phyloP scores from a whole-genome alignment of 1,284 basidiomycete genomes.

The Moesziomyces antarcticus region DNA sequence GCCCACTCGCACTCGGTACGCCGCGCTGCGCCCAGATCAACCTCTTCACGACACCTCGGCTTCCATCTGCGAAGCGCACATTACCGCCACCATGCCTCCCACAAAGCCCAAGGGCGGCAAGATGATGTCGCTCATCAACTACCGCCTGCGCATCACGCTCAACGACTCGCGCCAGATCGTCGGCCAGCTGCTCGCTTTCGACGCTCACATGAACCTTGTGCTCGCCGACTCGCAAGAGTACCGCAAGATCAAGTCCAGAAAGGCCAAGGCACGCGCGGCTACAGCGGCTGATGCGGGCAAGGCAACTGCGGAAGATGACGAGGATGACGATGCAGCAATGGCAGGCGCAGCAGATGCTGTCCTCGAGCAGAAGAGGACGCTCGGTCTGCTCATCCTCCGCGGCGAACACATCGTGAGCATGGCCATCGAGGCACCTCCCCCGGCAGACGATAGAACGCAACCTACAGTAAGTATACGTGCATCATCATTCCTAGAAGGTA shows the following conservation, averaged over 20 bases:
- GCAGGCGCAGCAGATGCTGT: constrained; percentile 68
- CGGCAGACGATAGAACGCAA: constrained; percentile 87
- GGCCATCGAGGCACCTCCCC: constrained; percentile 94
- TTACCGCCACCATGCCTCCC: constrained; percentile 48
- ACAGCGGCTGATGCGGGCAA: constrained; percentile 45
- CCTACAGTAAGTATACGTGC: constrained; percentile 72
- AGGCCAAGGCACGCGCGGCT: constrained; percentile 41
- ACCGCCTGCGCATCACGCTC: constrained; percentile 95
- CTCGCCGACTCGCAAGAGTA: constrained; percentile 77
- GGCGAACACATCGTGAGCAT: constrained; percentile 97
- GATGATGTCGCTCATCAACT: constrained; percentile 98
- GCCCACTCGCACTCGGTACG: not conserved
- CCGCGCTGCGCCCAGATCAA: not conserved
- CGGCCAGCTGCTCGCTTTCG: constrained; percentile 99
- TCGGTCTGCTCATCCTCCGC: constrained; percentile 93
- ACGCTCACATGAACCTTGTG: constrained; percentile 99
- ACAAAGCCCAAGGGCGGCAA: constrained; percentile 71
- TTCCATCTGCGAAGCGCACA: not conserved
- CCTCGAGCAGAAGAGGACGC: constrained; percentile 94
- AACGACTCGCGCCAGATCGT: constrained; percentile 96
- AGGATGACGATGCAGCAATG: constrained; percentile 50
- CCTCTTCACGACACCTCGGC: not conserved
- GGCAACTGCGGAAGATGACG: constrained; percentile 42
- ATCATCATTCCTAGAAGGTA: not conserved
- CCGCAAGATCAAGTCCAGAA: constrained; percentile 61